Evolutionary conservation across 1,284 basidiomycete genomes (phyloP).

Genomic region (Moniliophthora roreri): DNA sequence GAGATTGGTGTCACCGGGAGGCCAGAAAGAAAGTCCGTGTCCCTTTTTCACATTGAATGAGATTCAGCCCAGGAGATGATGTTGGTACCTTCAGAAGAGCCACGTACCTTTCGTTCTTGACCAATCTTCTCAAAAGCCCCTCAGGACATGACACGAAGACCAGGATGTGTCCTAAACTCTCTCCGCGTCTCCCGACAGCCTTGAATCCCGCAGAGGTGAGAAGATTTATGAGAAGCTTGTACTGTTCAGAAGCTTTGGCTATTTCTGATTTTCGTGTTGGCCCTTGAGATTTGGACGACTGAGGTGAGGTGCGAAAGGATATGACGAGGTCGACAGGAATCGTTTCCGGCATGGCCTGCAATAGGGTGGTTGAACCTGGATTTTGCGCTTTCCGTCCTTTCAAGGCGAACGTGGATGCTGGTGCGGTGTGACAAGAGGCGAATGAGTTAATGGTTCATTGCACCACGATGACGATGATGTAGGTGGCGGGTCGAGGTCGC

Average conservation of each 20-base stretch:
- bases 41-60: constrained; percentile 43
- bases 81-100: not conserved
- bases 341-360: too few relatives aligned
- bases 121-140: constrained; percentile 61
- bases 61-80: not conserved
- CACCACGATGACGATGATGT: too few relatives aligned
- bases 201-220: constrained; percentile 63
- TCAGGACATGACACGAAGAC: constrained; percentile 78
- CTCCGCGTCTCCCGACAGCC: constrained; percentile 73
- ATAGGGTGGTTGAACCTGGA: too few relatives aligned
- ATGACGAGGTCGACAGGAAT: constrained; percentile 63
- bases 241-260: constrained; percentile 65
- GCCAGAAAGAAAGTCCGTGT: constrained; percentile 64
- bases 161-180: constrained; percentile 74
- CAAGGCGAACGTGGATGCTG: too few relatives aligned
- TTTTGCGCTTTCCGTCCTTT: too few relatives aligned
- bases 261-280: constrained; percentile 63
- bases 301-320: constrained; percentile 59
- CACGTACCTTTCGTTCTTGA: constrained; percentile 75
- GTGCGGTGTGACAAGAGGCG: too few relatives aligned
- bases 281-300: constrained; percentile 51
- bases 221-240: constrained; percentile 59
- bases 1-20: constrained; percentile 51
- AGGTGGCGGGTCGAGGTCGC: too few relatives aligned
- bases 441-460: too few relatives aligned